These are phyloP conservation scores for Heterobasidion parviporum DNA, from an alignment of 1,284 basidiomycete species.

Conservation along the genomic window DNA sequence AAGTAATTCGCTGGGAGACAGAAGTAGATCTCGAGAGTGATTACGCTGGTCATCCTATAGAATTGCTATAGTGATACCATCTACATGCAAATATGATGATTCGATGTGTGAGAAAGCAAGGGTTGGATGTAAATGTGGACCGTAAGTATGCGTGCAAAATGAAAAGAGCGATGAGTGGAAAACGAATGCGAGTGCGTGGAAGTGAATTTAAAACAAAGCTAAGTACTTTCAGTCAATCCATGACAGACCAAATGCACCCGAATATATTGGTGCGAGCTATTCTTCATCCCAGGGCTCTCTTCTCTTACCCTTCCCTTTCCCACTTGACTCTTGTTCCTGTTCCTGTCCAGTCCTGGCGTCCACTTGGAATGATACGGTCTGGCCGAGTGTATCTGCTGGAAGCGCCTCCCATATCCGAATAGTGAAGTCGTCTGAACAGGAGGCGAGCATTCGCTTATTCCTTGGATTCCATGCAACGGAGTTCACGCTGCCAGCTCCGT, in stretches of 20 bases:
- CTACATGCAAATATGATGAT: slow-evolving; percentile 20
- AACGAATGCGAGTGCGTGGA: background rate
- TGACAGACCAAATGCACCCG: background rate
- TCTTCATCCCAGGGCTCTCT: slow-evolving; percentile 40
- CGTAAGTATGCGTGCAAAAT: background rate
- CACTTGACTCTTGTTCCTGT: slow-evolving; percentile 21
- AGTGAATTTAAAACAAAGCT: background rate
- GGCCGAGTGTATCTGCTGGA: slow-evolving; percentile 20
- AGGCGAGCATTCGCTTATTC: slow-evolving; percentile 85
- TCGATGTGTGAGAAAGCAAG: slow-evolving; percentile 12
- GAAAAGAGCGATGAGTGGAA: slow-evolving; percentile 1
- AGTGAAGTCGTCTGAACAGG: slow-evolving; percentile 82
- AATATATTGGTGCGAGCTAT: background rate
- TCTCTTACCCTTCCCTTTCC: slow-evolving; percentile 64
- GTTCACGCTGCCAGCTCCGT: slow-evolving; percentile 85
- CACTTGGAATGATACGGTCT: slow-evolving; percentile 7
- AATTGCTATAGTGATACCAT: slow-evolving; percentile 25
- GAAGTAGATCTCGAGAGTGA: background rate
- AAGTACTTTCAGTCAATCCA: background rate
- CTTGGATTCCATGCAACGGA: slow-evolving; percentile 94
- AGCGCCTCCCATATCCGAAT: slow-evolving; percentile 80
- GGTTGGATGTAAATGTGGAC: slow-evolving; percentile 19
- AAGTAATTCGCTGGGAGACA: background rate
- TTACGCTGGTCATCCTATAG: slow-evolving; percentile 13
- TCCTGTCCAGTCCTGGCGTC: slow-evolving; percentile 4